Evolutionary conservation across 202 grass and related monocot genomes (phyloP).

Genomic region (Musa balbisiana): DNA sequence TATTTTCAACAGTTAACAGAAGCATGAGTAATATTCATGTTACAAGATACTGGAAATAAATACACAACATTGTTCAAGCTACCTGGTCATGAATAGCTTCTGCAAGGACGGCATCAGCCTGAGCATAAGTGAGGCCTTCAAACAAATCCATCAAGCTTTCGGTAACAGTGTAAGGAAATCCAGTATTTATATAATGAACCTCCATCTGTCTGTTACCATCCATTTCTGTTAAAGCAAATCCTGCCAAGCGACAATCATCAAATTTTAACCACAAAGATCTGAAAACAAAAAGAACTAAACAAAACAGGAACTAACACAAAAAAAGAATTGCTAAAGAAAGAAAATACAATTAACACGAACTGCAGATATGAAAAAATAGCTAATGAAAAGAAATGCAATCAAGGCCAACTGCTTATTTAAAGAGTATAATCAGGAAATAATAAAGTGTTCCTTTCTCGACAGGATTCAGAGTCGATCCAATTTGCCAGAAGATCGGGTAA

Average conservation of each 20-base stretch:
- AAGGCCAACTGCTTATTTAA: background rate
- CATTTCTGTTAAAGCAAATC: slow-evolving; percentile 31
- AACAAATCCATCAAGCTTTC: slow-evolving; percentile 99
- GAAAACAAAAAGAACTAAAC: background rate
- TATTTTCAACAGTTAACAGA: background rate
- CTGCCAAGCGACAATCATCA: slow-evolving; percentile 22
- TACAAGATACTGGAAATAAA: slow-evolving; percentile 1
- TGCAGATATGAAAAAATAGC: background rate
- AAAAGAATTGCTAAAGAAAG: background rate
- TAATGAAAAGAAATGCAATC: background rate
- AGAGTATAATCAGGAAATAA: too few species aligned
- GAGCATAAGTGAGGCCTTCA: slow-evolving; percentile 87
- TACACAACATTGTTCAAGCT: slow-evolving; percentile 1
- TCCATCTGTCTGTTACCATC: slow-evolving; percentile 69
- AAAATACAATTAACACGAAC: background rate
- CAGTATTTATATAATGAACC: slow-evolving; percentile 94
- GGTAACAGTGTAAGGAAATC: slow-evolving; percentile 77
- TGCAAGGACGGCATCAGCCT: slow-evolving; percentile 65
- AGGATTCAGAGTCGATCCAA: background rate
- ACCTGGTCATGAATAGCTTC: slow-evolving; percentile 87
- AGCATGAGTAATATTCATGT: background rate
- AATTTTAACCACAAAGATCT: slow-evolving; percentile 10
- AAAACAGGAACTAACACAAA: background rate
- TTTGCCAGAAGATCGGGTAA: background rate
- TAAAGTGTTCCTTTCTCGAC: too few species aligned